Evolutionary conservation across 75 land plant genomes (phyloP), one percentile per base, ranked within the genome.

Genomic region (Sequoiadendron giganteum): DNA sequence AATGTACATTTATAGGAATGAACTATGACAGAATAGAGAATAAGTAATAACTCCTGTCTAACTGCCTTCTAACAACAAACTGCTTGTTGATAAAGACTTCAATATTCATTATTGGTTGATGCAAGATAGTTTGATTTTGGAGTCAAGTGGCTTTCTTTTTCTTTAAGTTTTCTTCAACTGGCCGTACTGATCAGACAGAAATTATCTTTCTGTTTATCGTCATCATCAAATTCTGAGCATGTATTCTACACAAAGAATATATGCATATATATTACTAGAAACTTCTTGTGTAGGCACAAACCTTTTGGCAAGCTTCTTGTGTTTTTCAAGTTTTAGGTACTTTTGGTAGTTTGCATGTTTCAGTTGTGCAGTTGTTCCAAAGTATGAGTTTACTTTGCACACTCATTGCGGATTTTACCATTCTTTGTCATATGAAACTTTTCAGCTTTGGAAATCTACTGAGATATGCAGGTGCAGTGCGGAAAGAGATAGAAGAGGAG

Each of bases 381-480:
- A 6, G 2, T 32, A 75, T 3, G 15, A 3, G 36, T 16, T 75
- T 32, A 34, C 4, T 75, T 75, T 75, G 28, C 39, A 11, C 78
- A 19, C 34, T 11, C 78, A 32, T 34, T 14, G 34, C 15, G 14
- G 8, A 36, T 75, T 48, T 75, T 34, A 34, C 36, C 16, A 4
- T 32, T 32, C 78, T 36, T 36, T 32, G 3, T 32, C 78, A 75
- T 21, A 15, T 75, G 28, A 34, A 75, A 75, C 5, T 75, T 52
- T 52, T 13, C 15, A 52, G 54, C 15, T 52, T 34, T 75, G 21
- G 39, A 34, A 75, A 32, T 34, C 16, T 75, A 13, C 36, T 75
- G 83, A 75, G 78, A 75, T 16, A 75, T 90, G 86, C 92, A 97
- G 99, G 92, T 82, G 86, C 90, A 78, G 96, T 97, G 47, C 93